phyloP scores from a whole-genome alignment of 495 filamentous ascomycete species.

The Astrocystis sublimbata region DNA sequence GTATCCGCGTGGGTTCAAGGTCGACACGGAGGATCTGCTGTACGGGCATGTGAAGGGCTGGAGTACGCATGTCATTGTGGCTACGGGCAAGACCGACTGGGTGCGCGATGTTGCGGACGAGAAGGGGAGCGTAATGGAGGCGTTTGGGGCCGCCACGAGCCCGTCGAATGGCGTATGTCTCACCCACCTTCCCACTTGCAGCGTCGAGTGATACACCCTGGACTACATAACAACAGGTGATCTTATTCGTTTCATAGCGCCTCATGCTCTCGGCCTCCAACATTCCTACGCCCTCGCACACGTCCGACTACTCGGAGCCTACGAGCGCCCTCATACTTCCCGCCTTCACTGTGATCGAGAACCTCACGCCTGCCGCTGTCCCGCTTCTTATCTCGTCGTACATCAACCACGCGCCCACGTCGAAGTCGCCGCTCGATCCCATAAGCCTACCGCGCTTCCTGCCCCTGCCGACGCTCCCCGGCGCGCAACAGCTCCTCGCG shows the following conservation, averaged over 20 bases:
- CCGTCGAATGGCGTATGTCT: constrained; percentile 77
- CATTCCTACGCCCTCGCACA: constrained; percentile 71
- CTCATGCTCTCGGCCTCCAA: constrained; percentile 94
- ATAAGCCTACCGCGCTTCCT: constrained; percentile 37
- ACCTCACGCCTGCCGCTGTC: constrained; percentile 76
- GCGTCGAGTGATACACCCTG: too few relatives aligned
- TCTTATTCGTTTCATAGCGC: constrained; percentile 51
- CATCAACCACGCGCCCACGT: constrained; percentile 74
- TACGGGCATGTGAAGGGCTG: constrained; percentile 89
- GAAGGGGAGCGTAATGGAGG: constrained; percentile 93
- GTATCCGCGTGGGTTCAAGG: constrained; percentile 68
- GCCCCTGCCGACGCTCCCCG: constrained; percentile 60
- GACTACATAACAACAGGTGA: constrained; percentile 4
- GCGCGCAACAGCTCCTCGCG: constrained; percentile 57
- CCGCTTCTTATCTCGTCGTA: constrained; percentile 70
- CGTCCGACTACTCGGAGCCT: constrained; percentile 59
- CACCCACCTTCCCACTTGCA: neutral
- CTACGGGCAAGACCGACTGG: constrained; percentile 96
- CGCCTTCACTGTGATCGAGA: constrained; percentile 80
- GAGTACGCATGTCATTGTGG: constrained; percentile 86
- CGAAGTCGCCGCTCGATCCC: constrained; percentile 63
- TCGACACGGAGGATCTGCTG: constrained; percentile 76
- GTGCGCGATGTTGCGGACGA: constrained; percentile 87
- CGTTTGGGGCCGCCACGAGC: constrained; percentile 62
- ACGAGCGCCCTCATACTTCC: constrained; percentile 87